A percentile compares a stretch with the other conserved stretches of the same genome.
Conservation (phyloP, 129 eudicot genomes). For the Calendula officinalis region DNA sequence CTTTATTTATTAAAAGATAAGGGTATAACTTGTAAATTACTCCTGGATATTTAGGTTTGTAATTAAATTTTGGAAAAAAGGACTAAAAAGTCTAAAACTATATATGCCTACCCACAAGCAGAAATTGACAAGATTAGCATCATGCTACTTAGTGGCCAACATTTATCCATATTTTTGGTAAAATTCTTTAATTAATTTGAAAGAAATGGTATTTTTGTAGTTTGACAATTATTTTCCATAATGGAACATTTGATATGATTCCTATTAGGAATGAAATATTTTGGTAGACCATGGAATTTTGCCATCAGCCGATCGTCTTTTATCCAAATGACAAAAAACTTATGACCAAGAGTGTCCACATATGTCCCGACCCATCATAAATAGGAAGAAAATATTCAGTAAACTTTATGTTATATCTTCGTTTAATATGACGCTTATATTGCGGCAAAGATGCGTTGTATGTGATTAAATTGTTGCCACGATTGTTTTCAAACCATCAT, state of each 20-base stretch:
- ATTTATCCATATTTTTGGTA: conserved; percentile 29
- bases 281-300: conserved; percentile 19
- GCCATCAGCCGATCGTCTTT: conserved; percentile 16
- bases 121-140: conserved; percentile 11
- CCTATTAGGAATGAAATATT: conserved; percentile 21
- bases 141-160: conserved; percentile 27
- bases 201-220: background rate
- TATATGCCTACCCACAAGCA: conserved; percentile 11
- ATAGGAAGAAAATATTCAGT: background rate
- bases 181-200: conserved; percentile 1
- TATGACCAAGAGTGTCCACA: conserved; percentile 19
- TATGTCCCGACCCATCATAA: conserved; percentile 11
- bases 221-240: conserved; percentile 11
- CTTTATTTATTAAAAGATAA: background rate
- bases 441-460: no score
- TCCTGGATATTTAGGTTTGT: background rate
- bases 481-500: no score
- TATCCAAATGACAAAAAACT: conserved; percentile 12
- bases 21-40: background rate
- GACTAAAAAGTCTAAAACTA: background rate
- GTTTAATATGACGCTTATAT: no score
- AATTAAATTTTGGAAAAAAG: background rate
- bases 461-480: no score
- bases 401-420: background rate
- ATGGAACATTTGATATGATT: conserved; percentile 15